Base-by-base conservation (phyloP, 352 stramenopile genomes). In the Thraustochytrium striatum region DNA sequence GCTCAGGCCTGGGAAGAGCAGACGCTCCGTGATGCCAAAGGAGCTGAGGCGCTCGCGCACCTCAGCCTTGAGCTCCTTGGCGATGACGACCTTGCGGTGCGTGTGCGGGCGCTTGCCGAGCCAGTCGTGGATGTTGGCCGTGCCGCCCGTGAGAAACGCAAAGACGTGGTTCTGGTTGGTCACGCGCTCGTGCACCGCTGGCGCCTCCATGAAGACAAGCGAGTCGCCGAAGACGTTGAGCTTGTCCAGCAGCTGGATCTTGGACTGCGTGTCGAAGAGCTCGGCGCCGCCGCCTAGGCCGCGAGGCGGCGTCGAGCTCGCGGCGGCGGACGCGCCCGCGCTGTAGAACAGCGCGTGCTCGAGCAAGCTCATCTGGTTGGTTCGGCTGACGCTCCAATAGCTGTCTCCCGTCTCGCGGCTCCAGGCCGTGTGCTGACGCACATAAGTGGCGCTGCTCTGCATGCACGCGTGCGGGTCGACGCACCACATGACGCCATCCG, bases 161-260 rank as follows among this genome's bases (percentile, higher is more conserved):
- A 75, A 75, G 16, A 75, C 65, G 52, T 75, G 65, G 36, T 75
- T 75, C 36, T 75, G 65, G 35, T 75, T 75, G 50, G 52, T 75
- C 19, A 75, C 65, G 21, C 65, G 65, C 36, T 58, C 30, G 36
- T 75, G 65, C 16, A 75, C 30, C 25, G 65, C 65, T 13, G 65
- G 65, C 21, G 65, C 65, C 65, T 75, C 65, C 21, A 75, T 30
- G 35, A 75, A 75, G 19, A 75, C 65, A 3, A 75, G 36, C 19
- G 65, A 16, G 47, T 75, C 65, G 32, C 65, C 65, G 25, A 75
- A 43, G 9, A 70, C 65, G 7, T 70, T 7, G 21, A 75, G 36
- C 7, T 38, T 9, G 52, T 75, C 65, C 21, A 75, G 47, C 16
- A 25, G 43, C 25, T 58, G 43, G 35, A 75, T 30, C 11, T 16